These are phyloP conservation scores for Magnusiomyces ingens DNA, from an alignment of 1,139 yeast species.

Conservation along the genomic window DNA sequence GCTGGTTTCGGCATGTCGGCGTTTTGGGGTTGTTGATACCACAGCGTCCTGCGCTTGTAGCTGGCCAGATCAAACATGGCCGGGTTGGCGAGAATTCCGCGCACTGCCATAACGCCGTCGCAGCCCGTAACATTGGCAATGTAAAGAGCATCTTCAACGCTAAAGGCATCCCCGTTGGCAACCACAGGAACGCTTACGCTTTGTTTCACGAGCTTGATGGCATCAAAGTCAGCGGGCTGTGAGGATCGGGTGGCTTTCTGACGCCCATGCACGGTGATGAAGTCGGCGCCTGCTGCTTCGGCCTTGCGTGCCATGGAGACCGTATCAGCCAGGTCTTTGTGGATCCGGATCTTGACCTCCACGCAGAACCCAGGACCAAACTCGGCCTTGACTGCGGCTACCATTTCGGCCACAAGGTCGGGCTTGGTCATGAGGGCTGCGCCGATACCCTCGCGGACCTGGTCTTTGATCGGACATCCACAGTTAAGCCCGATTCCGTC, in stretches of 20 bases:
- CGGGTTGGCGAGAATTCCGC: slow-evolving; percentile 83
- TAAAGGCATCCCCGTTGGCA: slow-evolving; percentile 92
- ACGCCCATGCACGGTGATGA: slow-evolving; percentile 90
- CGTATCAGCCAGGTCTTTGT: slow-evolving; percentile 66
- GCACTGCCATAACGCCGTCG: slow-evolving; percentile 93
- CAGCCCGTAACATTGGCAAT: slow-evolving; percentile 65
- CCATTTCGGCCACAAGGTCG: slow-evolving; percentile 77
- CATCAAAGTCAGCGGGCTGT: slow-evolving; percentile 74
- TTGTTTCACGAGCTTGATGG: slow-evolving; percentile 60
- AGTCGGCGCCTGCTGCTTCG: slow-evolving; percentile 86
- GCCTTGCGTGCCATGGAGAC: slow-evolving; percentile 62
- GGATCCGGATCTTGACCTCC: slow-evolving; percentile 90
- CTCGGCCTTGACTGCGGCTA: slow-evolving; percentile 65
- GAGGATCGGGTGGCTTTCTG: slow-evolving; percentile 80
- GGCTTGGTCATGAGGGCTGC: slow-evolving; percentile 89
- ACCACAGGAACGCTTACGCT: slow-evolving; percentile 70
- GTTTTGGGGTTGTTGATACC: not conserved
- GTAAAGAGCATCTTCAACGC: slow-evolving; percentile 50
- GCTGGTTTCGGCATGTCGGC: not conserved
- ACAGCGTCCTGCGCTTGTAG: not conserved
- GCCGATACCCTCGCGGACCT: slow-evolving; percentile 92
- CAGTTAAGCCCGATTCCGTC: slow-evolving; percentile 95
- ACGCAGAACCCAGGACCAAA: slow-evolving; percentile 65
- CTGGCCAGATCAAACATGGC: slow-evolving; percentile 57
- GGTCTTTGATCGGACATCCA: slow-evolving; percentile 96